phyloP scores from a whole-genome alignment of 2,329 filamentous ascomycete species.

The Diaporthe australafricana region DNA sequence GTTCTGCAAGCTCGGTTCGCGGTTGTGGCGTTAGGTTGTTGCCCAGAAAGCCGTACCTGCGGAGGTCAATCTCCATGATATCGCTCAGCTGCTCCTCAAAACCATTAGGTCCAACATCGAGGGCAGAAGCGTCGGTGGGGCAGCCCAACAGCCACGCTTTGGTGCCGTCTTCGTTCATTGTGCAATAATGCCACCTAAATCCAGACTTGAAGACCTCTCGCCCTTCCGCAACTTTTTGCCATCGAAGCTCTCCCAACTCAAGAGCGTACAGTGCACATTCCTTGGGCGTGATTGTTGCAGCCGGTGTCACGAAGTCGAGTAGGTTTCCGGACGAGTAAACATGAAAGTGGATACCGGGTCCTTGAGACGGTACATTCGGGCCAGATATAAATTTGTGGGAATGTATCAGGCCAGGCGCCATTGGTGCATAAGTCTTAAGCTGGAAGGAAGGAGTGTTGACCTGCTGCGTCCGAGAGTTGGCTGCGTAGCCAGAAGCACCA shows the following conservation, averaged over 20 bases:
- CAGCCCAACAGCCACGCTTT: constrained; percentile 98
- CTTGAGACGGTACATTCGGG: constrained; percentile 86
- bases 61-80: constrained; percentile 92
- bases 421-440: constrained; percentile 80
- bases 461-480: constrained; percentile 75
- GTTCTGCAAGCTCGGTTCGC: constrained; percentile 58
- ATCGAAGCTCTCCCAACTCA: constrained; percentile 86
- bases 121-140: constrained; percentile 76
- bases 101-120: constrained; percentile 74
- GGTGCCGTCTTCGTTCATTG: constrained; percentile 92
- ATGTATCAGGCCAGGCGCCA: constrained; percentile 89
- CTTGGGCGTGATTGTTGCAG: constrained; percentile 84
- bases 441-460: constrained; percentile 75
- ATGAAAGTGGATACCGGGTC: constrained; percentile 94
- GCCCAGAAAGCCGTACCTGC: constrained; percentile 89
- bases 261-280: constrained; percentile 93
- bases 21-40: constrained; percentile 75
- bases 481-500: constrained; percentile 73
- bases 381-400: constrained; percentile 91
- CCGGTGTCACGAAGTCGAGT: constrained; percentile 93
- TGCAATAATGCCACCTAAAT: constrained; percentile 99
- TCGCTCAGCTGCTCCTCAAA: constrained; percentile 93
- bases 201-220: constrained; percentile 90
- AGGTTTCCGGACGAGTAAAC: constrained; percentile 93
- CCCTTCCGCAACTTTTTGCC: constrained; percentile 95